Evolutionary conservation across 129 eudicot genomes (phyloP), one percentile per base, ranked within the genome.

Genomic region (Scalesia atractyloides): DNA sequence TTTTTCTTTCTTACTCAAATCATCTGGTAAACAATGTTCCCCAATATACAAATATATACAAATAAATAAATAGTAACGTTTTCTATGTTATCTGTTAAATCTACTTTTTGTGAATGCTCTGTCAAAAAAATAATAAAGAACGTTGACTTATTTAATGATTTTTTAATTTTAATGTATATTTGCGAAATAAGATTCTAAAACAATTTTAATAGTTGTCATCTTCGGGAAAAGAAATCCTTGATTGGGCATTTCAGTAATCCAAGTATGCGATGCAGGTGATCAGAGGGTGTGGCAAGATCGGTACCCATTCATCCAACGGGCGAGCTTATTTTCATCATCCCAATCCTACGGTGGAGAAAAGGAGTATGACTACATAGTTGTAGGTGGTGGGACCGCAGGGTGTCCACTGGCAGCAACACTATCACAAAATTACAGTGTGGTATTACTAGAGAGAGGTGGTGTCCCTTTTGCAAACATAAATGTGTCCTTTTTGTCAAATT

Each of bases 371-470:
- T 94, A 90, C 70, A 94, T 94, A 54, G 75, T 94, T 0, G 89
- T 94, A 0, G 99, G 99, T 2, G 99, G 99, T 19, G 99, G 99
- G 33, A 94, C 99, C 37, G 96, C 95, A 6, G 99, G 99, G 22
- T 94, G 99, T 68, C 99, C 99, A 10, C 74, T 94, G 75, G 97
- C 99, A 11, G 88, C 99, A n/a, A 94, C 99, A 4, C 75, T 94
- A 49, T 90, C 99, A 5, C 79, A 66, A 54, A 90, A 94, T 37
- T 94, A 69, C 82, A 88, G 81, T 1, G 99, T 94, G 16, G 34
- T 94, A 69, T 72, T 94, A 62, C 66, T 94, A 72, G 99, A 94
- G 61, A 82, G 99, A 66, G 99, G 99, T 0, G 99, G 99, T n/a
- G 95, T 84, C n/a, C 99, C 99, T 5, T 94, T 94, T 79, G 84